Evolutionary conservation across 1,284 basidiomycete genomes (phyloP), one percentile per base, ranked within the genome.

Genomic region (Cutaneotrichosporon mucoides): DNA sequence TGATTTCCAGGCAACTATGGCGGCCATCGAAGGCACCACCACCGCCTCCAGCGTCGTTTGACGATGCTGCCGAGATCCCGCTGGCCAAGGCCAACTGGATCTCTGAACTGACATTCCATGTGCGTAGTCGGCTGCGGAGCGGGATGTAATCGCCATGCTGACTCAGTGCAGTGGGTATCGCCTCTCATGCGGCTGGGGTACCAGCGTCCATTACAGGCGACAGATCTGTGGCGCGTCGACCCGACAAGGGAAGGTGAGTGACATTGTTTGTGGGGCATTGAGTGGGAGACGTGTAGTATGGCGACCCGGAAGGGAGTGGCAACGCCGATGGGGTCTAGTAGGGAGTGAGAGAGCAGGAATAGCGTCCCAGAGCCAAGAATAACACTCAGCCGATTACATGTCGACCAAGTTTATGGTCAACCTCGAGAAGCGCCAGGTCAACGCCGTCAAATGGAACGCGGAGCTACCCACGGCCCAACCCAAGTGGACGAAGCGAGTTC

Each of bases 121-220:
- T 24, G 24, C 24, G 24, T 24, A 24, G 24, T 24, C 24, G 24
- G 24, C 24, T 24, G 24, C 24, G 24, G 24, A 24, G 24, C 24
- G 24, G 24, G 24, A 24, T 24, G 24, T 24, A 24, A 24, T 24
- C 24, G 24, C 24, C 24, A 24, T 13, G n/a, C 5, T 12, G 6
- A 40, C 13, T 62, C 45, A 63, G 49, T 6, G 9, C 51, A 73
- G 67, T 76, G 74, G 74, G 68, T 76, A n/a, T 85, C 85, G 0
- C 86, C 86, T 1, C 80, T 90, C 55, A 88, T 90, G 85, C 83
- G 82, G 55, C 42, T 70, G 38, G 70, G 70, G 0, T 88, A 86
- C 70, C 85, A 87, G 68, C 81, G 88, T 34, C 85, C 86, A 0
- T 79, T 88, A 0, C 86, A 88, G 72, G 86, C 86, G 0, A 84